These are phyloP conservation scores for Pouteria glomerata DNA, from an alignment of 148 eudicot genomes.

Conservation along the genomic window DNA sequence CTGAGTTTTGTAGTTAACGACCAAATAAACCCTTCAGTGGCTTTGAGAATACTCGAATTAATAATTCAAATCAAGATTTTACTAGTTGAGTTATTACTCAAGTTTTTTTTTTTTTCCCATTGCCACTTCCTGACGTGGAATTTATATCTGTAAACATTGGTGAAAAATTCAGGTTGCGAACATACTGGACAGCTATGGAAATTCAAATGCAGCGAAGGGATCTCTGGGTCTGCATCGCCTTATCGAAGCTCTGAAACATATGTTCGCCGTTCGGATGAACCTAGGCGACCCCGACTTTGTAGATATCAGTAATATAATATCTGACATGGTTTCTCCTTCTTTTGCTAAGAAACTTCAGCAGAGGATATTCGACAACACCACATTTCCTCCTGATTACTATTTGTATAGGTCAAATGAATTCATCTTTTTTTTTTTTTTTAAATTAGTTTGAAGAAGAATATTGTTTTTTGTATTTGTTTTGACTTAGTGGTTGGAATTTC, in stretches of 20 bases:
- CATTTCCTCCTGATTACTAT: slow-evolving; percentile 81
- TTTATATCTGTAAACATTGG: not conserved
- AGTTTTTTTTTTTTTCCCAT: too few relatives aligned
- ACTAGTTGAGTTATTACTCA: too few relatives aligned
- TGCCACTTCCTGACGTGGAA: too few relatives aligned
- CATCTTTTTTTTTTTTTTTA: not conserved
- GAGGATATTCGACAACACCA: slow-evolving; percentile 77
- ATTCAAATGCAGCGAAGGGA: slow-evolving; percentile 52
- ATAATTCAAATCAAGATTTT: too few relatives aligned
- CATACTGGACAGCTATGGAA: slow-evolving; percentile 63
- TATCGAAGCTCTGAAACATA: slow-evolving; percentile 84
- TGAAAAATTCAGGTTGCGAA: slow-evolving; percentile 60
- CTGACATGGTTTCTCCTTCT: slow-evolving; percentile 81
- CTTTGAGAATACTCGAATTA: too few relatives aligned
- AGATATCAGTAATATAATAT: slow-evolving; percentile 38
- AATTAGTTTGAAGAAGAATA: not conserved
- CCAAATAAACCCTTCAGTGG: too few relatives aligned
- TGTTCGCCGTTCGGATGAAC: slow-evolving; percentile 85
- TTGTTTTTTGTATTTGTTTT: not conserved
- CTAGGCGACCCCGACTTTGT: slow-evolving; percentile 76
- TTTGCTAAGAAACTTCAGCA: slow-evolving; percentile 58
- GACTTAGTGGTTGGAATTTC: not conserved
- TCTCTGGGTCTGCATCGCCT: slow-evolving; percentile 74
- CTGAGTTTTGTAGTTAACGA: too few relatives aligned
- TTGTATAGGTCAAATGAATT: slow-evolving; percentile 45